A percentile compares a stretch with the other conserved stretches of the same genome.
Conservation (phyloP, 306 rosid genomes). For the Medicago lupulina region DNA sequence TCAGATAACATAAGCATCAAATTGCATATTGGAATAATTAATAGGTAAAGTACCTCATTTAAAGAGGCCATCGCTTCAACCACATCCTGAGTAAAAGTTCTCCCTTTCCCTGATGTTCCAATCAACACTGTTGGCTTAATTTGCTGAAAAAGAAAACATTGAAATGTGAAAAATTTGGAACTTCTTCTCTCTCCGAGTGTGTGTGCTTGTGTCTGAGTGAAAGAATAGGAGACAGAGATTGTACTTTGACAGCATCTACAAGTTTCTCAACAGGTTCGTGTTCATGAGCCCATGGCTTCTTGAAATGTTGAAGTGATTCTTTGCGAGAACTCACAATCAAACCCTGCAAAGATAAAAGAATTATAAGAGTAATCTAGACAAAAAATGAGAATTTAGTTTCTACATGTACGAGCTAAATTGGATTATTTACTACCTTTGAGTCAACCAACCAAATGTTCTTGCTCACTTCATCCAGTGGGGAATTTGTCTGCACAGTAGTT, state of each 20-base stretch:
- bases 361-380: slow-evolving; percentile 29
- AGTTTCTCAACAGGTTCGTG: slow-evolving; percentile 71
- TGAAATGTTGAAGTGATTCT: slow-evolving; percentile 94
- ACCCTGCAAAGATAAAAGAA: slow-evolving; percentile 64
- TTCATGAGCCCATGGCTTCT: slow-evolving; percentile 97
- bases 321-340: slow-evolving; percentile 79
- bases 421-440: slow-evolving; percentile 70
- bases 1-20: slow-evolving; percentile 24
- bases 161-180: slow-evolving; percentile 33
- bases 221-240: slow-evolving; percentile 33
- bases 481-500: slow-evolving; percentile 70
- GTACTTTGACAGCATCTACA: slow-evolving; percentile 72
- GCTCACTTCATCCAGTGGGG: slow-evolving; percentile 80
- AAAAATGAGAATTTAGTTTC: slow-evolving; percentile 35
- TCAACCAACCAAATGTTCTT: slow-evolving; percentile 90
- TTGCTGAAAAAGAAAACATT: slow-evolving; percentile 56
- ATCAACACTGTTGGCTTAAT: slow-evolving; percentile 91
- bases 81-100: slow-evolving; percentile 73
- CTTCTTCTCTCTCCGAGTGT: neutral
- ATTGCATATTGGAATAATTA: neutral
- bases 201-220: neutral
- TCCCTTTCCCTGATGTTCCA: slow-evolving; percentile 94
- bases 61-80: slow-evolving; percentile 77
- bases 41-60: slow-evolving; percentile 67
- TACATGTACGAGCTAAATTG: slow-evolving; percentile 12